A percentile compares a stretch with the other conserved stretches of the same genome.
Conservation (phyloP, 495 filamentous ascomycete genomes). For the Penicillium paradoxum region DNA sequence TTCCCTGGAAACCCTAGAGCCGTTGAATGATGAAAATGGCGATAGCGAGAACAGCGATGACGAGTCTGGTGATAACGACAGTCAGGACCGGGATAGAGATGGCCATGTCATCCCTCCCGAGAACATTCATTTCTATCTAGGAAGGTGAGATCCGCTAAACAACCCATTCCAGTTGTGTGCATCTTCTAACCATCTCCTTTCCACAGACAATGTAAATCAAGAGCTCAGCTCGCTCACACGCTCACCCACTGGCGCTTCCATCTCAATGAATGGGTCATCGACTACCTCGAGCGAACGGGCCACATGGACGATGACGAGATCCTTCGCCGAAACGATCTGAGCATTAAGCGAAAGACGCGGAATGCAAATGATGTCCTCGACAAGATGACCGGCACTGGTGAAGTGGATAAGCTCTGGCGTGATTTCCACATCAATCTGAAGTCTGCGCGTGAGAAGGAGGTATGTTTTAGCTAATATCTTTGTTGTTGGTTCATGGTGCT, state of each 20-base stretch:
- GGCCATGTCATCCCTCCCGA: conserved; percentile 30
- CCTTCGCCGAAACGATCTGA: conserved; percentile 49
- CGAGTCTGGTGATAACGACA: conserved; percentile 34
- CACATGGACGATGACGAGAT: conserved; percentile 49
- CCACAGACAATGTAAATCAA: conserved; percentile 55
- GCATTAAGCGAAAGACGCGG: conserved; percentile 45
- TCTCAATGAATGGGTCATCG: conserved; percentile 65
- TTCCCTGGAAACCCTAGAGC: conserved; percentile 60
- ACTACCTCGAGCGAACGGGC: conserved; percentile 52
- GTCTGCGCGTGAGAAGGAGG: conserved; percentile 46
- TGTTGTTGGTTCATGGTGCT: neutral
- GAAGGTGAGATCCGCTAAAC: conserved; percentile 30
- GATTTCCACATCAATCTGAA: conserved; percentile 57
- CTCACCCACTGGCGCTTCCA: conserved; percentile 72
- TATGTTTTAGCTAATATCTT: conserved; percentile 13
- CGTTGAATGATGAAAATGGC: conserved; percentile 51
- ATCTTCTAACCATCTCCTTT: neutral
- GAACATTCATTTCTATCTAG: conserved; percentile 37
- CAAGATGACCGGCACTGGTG: conserved; percentile 49
- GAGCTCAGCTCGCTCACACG: conserved; percentile 64
- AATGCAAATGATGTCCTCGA: conserved; percentile 55
- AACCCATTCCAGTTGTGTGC: neutral
- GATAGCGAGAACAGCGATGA: conserved; percentile 38
- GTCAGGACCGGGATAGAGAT: conserved; percentile 33
- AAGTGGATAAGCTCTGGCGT: conserved; percentile 53